A percentile compares a stretch with the other conserved stretches of the same genome.
Conservation (phyloP, 108 stramenopile genomes). For the Pseudonitzschia pungens region DNA sequence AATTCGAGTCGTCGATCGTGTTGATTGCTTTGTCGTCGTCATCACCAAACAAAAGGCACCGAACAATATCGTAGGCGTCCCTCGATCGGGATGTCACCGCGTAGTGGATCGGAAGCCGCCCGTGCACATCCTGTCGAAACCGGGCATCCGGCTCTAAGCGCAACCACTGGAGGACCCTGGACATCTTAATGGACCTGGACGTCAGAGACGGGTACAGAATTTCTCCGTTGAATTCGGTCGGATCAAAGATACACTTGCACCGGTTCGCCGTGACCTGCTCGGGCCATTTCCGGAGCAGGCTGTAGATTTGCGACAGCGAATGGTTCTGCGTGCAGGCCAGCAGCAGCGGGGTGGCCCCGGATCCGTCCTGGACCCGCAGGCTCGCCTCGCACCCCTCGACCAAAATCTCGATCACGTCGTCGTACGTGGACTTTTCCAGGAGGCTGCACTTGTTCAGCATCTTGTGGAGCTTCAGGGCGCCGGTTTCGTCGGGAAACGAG, state of each 20-base stretch:
- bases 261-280: slow-evolving; percentile 11
- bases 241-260: not conserved
- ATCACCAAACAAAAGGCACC: slow-evolving; percentile 7
- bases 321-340: slow-evolving; percentile 23
- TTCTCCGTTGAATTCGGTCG: slow-evolving; percentile 16
- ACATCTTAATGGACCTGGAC: slow-evolving; percentile 17
- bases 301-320: slow-evolving; percentile 19
- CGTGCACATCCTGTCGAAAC: slow-evolving; percentile 41
- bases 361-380: slow-evolving; percentile 26
- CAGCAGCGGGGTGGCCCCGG: slow-evolving; percentile 21
- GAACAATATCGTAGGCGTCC: slow-evolving; percentile 32
- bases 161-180: slow-evolving; percentile 16
- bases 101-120: slow-evolving; percentile 60
- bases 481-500: slow-evolving; percentile 15
- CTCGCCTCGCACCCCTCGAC: slow-evolving; percentile 11
- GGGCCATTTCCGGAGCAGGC: slow-evolving; percentile 27
- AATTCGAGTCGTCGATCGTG: not conserved
- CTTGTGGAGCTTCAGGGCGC: slow-evolving; percentile 20
- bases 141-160: slow-evolving; percentile 1
- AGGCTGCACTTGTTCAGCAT: not conserved
- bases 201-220: slow-evolving; percentile 22
- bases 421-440: not conserved
- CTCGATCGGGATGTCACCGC: slow-evolving; percentile 50
- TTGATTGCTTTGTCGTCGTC: not conserved
- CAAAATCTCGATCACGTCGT: slow-evolving; percentile 21